Conservation (phyloP, 495 filamentous ascomycete genomes). For the Parmelia sp. region DNA sequence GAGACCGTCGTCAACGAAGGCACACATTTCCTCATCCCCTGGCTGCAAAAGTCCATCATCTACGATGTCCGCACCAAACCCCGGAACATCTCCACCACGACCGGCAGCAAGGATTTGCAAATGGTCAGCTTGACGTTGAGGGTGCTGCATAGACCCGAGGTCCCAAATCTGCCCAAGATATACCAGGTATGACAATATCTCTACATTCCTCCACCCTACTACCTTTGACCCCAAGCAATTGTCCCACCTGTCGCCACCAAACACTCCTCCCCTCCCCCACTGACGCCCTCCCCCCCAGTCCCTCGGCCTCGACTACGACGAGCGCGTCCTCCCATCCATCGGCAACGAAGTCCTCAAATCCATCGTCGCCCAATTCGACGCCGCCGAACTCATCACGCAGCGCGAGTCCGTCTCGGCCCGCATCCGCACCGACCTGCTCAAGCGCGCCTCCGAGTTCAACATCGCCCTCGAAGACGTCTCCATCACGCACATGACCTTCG, state of each 20-base stretch:
- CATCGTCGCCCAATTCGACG: constrained; percentile 98
- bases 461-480: constrained; percentile 98
- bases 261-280: constrained; percentile 2
- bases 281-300: constrained; percentile 37
- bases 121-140: constrained; percentile 98
- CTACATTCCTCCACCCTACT: background rate
- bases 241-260: background rate
- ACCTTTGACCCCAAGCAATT: background rate
- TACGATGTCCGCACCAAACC: constrained; percentile 98
- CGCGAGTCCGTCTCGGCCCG: constrained; percentile 92
- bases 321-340: constrained; percentile 98
- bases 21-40: constrained; percentile 93
- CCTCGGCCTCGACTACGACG: constrained; percentile 96
- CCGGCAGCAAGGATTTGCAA: constrained; percentile 97
- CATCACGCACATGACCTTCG: constrained; percentile 99
- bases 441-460: constrained; percentile 97
- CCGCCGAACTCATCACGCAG: constrained; percentile 98
- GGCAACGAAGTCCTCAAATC: constrained; percentile 99
- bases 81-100: constrained; percentile 94
- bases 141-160: constrained; percentile 91
- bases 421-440: constrained; percentile 90
- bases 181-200: constrained; percentile 71
- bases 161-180: constrained; percentile 87
- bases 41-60: constrained; percentile 90
- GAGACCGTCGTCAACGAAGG: constrained; percentile 90